These are phyloP conservation scores for Claviceps sp. DNA, from an alignment of 2,329 filamentous ascomycete species.

Conservation along the genomic window DNA sequence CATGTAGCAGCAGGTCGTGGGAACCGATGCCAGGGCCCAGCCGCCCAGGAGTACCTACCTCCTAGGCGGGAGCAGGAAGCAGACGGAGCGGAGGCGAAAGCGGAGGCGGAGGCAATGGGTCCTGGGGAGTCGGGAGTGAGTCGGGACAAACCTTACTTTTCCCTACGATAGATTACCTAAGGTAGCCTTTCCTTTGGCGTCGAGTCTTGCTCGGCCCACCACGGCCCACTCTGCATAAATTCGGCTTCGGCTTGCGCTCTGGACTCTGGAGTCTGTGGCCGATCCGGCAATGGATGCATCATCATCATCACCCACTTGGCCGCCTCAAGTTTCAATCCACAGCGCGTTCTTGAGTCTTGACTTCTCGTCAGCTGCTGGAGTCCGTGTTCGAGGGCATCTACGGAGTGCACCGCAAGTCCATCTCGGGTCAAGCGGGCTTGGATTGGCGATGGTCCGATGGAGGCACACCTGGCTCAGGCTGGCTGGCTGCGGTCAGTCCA, in stretches of 20 bases:
- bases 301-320: neutral
- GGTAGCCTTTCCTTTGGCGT: neutral
- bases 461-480: neutral
- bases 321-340: neutral
- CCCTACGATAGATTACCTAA: no score
- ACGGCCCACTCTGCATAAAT: neutral
- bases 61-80: no score
- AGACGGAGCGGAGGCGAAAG: no score
- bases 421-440: neutral
- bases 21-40: no score
- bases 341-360: neutral
- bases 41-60: no score
- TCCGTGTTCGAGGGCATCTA: neutral
- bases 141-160: no score
- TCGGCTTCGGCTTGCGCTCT: neutral
- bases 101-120: no score
- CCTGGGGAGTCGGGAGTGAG: no score
- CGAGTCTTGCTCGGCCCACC: neutral
- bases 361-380: no score
- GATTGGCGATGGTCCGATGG: neutral
- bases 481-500: neutral
- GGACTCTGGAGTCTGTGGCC: neutral
- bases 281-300: neutral
- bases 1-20: no score
- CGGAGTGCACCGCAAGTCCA: neutral